A percentile compares a stretch with the other conserved stretches of the same genome.
phyloP scores from a whole-genome alignment of 2,329 filamentous ascomycete genomes.

The Aspergillus piperis region DNA sequence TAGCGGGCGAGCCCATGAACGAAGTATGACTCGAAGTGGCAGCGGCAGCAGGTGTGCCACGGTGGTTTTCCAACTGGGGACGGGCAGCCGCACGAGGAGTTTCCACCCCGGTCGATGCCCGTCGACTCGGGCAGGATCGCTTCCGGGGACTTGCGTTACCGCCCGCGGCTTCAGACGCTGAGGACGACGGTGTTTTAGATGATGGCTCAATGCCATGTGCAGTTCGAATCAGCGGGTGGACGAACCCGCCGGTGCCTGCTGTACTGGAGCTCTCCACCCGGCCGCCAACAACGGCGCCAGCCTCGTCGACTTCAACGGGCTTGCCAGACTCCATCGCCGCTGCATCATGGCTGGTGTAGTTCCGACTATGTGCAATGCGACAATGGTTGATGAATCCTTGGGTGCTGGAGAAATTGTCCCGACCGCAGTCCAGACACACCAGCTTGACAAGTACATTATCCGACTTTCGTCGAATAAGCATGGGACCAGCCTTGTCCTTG shows the following conservation, averaged over 20 bases:
- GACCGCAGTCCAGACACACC: constrained; percentile 82
- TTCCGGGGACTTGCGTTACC: constrained; percentile 25
- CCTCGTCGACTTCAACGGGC: constrained; percentile 70
- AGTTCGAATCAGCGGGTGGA: constrained; percentile 63
- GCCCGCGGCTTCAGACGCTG: constrained; percentile 14
- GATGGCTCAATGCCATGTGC: constrained; percentile 46
- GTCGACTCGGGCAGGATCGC: constrained; percentile 14
- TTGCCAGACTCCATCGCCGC: constrained; percentile 86
- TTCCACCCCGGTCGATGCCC: constrained; percentile 24
- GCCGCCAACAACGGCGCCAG: constrained; percentile 49
- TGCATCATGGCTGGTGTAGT: constrained; percentile 94
- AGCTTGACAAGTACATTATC: constrained; percentile 87
- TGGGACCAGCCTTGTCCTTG: constrained; percentile 82
- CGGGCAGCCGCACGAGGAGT: constrained; percentile 23
- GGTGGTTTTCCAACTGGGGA: constrained; percentile 1
- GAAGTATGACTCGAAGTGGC: constrained; percentile 27
- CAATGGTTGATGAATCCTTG: constrained; percentile 99
- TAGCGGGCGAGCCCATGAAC: constrained; percentile 59
- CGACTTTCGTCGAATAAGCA: constrained; percentile 76
- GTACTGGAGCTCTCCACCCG: constrained; percentile 33
- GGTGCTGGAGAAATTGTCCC: constrained; percentile 91
- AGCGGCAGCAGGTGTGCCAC: constrained; percentile 25
- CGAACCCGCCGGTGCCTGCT: constrained; percentile 49
- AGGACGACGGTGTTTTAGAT: constrained; percentile 18
- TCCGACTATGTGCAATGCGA: constrained; percentile 88